Conservation (phyloP, 176 grass and related monocot species). For the Zea luxurians region DNA sequence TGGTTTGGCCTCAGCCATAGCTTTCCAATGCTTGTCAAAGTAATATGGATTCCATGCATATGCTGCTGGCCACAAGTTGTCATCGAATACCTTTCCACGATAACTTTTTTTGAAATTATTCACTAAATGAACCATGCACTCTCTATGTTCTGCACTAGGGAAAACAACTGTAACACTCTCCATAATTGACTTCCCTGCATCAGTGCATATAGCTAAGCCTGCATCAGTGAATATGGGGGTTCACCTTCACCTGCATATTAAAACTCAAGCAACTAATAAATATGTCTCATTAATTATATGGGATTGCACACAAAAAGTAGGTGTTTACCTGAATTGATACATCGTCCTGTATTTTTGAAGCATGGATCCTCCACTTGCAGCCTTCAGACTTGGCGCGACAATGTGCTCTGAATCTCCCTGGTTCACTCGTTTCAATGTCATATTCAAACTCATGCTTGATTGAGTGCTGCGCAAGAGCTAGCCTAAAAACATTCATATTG, state of each 20-base stretch:
- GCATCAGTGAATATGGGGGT: not conserved
- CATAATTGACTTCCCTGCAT: conserved; percentile 7
- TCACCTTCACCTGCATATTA: not conserved
- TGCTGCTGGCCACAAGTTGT: not conserved
- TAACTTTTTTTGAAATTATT: not conserved
- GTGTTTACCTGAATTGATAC: no score
- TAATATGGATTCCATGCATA: not conserved
- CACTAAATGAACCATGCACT: not conserved
- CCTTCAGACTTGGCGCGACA: no score
- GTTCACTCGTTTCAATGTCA: no score
- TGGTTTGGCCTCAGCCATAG: not conserved
- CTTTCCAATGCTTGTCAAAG: not conserved
- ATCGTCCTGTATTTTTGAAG: no score
- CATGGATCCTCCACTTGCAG: no score
- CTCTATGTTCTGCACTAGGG: not conserved
- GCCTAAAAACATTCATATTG: no score
- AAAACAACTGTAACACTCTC: not conserved
- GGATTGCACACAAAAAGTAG: no score
- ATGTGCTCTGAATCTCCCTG: no score
- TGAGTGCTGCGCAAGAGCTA: no score
- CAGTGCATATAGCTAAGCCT: not conserved
- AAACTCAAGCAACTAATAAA: not conserved
- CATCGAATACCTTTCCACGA: not conserved
- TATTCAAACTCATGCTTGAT: no score
- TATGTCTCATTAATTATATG: no score